Evolutionary conservation across 2,329 filamentous ascomycete genomes (phyloP).

Genomic region (Xylaria multiplex): DNA sequence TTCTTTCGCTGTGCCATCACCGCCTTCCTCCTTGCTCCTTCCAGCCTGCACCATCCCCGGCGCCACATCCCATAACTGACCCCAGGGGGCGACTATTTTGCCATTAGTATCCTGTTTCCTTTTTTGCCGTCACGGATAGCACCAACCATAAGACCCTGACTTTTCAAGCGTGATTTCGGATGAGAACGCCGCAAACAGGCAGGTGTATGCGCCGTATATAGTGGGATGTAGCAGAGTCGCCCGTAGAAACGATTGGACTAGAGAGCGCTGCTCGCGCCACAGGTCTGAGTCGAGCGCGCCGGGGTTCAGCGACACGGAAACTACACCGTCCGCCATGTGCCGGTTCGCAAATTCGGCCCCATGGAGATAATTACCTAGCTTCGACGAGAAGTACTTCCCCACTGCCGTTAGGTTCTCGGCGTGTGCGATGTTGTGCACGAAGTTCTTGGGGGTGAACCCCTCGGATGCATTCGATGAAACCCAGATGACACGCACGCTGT

Average conservation of each 20-base stretch:
- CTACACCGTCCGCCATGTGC: slow-evolving; percentile 32
- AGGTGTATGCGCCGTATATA: slow-evolving; percentile 32
- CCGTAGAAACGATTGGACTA: slow-evolving; percentile 17
- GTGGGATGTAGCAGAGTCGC: slow-evolving; percentile 28
- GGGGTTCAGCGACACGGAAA: slow-evolving; percentile 36
- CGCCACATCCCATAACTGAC: slow-evolving; percentile 26
- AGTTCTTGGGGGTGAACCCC: slow-evolving; percentile 25
- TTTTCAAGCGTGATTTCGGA: slow-evolving; percentile 31
- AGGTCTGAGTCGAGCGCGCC: slow-evolving; percentile 34
- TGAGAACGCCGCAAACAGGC: slow-evolving; percentile 30
- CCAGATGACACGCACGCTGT: slow-evolving; percentile 39
- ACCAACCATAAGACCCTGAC: slow-evolving; percentile 27
- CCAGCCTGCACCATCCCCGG: slow-evolving; percentile 22
- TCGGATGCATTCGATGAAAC: slow-evolving; percentile 34
- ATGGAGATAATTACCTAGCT: slow-evolving; percentile 39
- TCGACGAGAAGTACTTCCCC: slow-evolving; percentile 37
- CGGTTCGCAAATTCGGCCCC: slow-evolving; percentile 34
- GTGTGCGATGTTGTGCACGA: slow-evolving; percentile 39
- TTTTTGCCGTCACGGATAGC: background rate
- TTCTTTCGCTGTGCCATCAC: slow-evolving; percentile 30
- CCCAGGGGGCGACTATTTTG: slow-evolving; percentile 30
- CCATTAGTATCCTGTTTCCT: background rate
- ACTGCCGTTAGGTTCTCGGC: slow-evolving; percentile 25
- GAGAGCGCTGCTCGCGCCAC: slow-evolving; percentile 26
- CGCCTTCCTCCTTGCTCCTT: slow-evolving; percentile 17